phyloP scores from a whole-genome alignment of 805 yeast species.

The Millerozyma acaciae region DNA sequence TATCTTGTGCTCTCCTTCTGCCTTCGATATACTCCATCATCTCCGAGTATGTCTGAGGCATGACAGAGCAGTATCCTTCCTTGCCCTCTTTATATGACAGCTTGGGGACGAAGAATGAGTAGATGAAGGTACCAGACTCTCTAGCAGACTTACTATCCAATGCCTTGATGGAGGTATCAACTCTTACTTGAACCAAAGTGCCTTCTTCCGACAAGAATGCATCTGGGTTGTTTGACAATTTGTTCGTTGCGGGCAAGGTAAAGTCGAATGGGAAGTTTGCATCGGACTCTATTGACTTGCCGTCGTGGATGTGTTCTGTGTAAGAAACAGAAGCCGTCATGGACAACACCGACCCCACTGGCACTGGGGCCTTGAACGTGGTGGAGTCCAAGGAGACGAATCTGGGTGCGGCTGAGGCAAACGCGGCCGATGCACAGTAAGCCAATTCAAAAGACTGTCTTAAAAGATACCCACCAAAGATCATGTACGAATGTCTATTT shows the following conservation, averaged over 20 bases:
- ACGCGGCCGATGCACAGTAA: conserved; percentile 87
- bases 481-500: conserved; percentile 90
- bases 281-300: conserved; percentile 12
- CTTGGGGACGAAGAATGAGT: conserved; percentile 80
- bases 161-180: conserved; percentile 72
- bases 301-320: conserved; percentile 70
- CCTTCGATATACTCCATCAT: conserved; percentile 92
- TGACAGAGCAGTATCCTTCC: conserved; percentile 69
- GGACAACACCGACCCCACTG: conserved; percentile 86
- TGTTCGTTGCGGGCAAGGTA: conserved; percentile 57
- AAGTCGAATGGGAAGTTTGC: conserved; percentile 43
- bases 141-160: conserved; percentile 58
- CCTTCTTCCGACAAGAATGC: conserved; percentile 75
- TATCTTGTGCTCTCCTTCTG: conserved; percentile 82
- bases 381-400: conserved; percentile 88
- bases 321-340: conserved; percentile 81
- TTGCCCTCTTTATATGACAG: conserved; percentile 36
- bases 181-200: conserved; percentile 84
- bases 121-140: conserved; percentile 84
- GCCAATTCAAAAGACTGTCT: conserved; percentile 93
- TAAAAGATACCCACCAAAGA: conserved; percentile 90
- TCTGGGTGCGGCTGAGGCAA: conserved; percentile 79
- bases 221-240: conserved; percentile 44
- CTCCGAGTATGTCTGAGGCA: conserved; percentile 85
- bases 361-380: conserved; percentile 90